Base-by-base conservation (phyloP, 352 stramenopile species). In the Hyaloperonospora brassicae region DNA sequence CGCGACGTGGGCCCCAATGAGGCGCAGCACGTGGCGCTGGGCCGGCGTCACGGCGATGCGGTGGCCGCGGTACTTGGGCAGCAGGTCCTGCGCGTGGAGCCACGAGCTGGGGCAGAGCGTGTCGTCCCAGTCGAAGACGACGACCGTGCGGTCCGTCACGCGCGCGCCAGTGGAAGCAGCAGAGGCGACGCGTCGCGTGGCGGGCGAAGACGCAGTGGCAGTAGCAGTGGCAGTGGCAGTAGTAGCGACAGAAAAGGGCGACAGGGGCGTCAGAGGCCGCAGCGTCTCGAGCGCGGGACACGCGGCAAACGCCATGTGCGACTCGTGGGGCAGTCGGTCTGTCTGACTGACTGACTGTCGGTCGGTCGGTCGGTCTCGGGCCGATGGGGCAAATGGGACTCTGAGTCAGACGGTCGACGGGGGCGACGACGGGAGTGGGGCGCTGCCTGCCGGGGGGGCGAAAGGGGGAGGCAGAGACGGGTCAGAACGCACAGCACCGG, bases 51-150 rank as follows among this genome's bases (percentile, higher is more conserved):
- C 65, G 25, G 61, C 44, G 40, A 91, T 87, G 53, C 85, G 61
- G 21, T 93, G 79, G 5, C 83, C 83, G 47, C 79, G 76, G 61
- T 70, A 93, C 59, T 89, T 86, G 38, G 83, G 83, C 47, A 93
- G 55, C 34, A 93, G 62, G 45, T 90, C 71, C 55, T 93, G 73
- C 4, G 73, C 73, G 51, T 93, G 80, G 34, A 93, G 72, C 83
- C 83, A 93, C 22, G 79, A 86, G 62, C 78, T 89, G 35, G 83
- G 83, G 47, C 80, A 91, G n/a, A 93, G 69, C 59, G 83, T 93
- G 72, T 93, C 83, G 61, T 93, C 83, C 83, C 83, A 93, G 60
- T 93, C 83, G 46, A 93, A 93, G 38, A 93, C 83, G 2, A 88
- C 80, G 24, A 93, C 80, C 11, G 83, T 93, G 46, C 80, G 79